Evolutionary conservation across 495 filamentous ascomycete species (phyloP), one percentile per base, ranked within the genome.

Genomic region (Hypoxylon fragiforme): DNA sequence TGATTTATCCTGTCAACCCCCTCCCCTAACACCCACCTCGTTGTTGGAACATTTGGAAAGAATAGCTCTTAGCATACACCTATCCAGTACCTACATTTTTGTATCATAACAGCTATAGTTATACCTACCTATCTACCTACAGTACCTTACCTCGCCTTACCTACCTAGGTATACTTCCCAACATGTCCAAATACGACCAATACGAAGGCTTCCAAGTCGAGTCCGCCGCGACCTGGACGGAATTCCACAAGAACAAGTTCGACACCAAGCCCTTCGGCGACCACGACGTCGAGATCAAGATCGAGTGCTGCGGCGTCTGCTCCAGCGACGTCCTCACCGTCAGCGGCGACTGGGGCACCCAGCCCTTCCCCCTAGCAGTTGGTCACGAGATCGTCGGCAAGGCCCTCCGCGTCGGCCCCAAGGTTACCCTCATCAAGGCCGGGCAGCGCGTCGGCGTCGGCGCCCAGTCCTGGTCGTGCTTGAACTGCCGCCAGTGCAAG

Each of bases 401-500:
- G 44, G 77, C 78, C 3, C 41, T 82, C 40, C 70, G 78, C n/a
- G 77, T 83, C 16, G 80, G 80, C 15, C 69, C 76, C 41, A 81
- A 82, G 57, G 80, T 83, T 34, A 79, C 75, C 1, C 69, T 79
- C 20, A 73, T 81, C 67, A 79, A 82, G 61, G 61, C 64, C 11
- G 80, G 80, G 47, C 60, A 81, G 64, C 71, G 78, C 1, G 80
- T 82, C n/a, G 80, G 80, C 50, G 80, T 83, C 24, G 80, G 80
- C 34, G 80, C 80, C 19, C 80, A 83, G 54, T 71, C 65, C 15
- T 80, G 71, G 58, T 75, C 79, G 4, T 82, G 80, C 70, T 61
- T 82, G 8, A 61, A 79, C 12, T 82, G 79, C 68, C 70, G 73
- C 42, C 79, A 81, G 51, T 83, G 79, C 75, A 82, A 81, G 61